phyloP scores from a whole-genome alignment of 805 yeast species.

The Schwanniomyces vanrijiae region DNA sequence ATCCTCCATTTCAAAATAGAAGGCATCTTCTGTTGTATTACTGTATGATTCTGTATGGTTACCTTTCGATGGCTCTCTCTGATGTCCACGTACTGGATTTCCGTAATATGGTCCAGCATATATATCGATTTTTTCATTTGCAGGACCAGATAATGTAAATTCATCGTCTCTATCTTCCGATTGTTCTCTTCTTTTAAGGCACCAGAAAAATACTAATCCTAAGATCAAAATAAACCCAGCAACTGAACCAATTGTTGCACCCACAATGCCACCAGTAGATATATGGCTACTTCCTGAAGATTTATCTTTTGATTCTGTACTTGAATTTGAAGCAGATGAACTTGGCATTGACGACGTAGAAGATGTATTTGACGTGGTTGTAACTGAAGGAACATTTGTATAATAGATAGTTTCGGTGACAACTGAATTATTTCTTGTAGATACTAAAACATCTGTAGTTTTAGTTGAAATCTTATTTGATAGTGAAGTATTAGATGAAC shows the following conservation, averaged over 20 bases:
- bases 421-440: slow-evolving; percentile 10
- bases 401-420: not conserved
- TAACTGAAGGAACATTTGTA: not conserved
- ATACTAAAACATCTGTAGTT: slow-evolving; percentile 2
- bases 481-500: slow-evolving; percentile 11
- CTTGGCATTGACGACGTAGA: slow-evolving; percentile 10
- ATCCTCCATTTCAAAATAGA: slow-evolving; percentile 14
- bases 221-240: slow-evolving; percentile 37
- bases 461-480: slow-evolving; percentile 11
- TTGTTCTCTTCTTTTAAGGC: slow-evolving; percentile 33
- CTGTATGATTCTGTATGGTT: slow-evolving; percentile 10
- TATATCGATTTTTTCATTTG: slow-evolving; percentile 15
- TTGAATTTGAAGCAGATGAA: slow-evolving; percentile 1
- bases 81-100: slow-evolving; percentile 5
- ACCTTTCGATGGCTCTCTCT: slow-evolving; percentile 14
- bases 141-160: slow-evolving; percentile 30
- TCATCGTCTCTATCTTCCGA: slow-evolving; percentile 45
- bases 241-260: slow-evolving; percentile 42
- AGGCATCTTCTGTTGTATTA: slow-evolving; percentile 18
- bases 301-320: slow-evolving; percentile 5
- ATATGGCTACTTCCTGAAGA: slow-evolving; percentile 10
- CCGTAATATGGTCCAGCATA: slow-evolving; percentile 25
- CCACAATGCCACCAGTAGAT: slow-evolving; percentile 43
- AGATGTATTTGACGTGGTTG: slow-evolving; percentile 5
- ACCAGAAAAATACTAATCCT: slow-evolving; percentile 40